These are phyloP conservation scores for Colletotrichum magnum DNA, from an alignment of 2,329 filamentous ascomycete genomes.

Conservation along the genomic window DNA sequence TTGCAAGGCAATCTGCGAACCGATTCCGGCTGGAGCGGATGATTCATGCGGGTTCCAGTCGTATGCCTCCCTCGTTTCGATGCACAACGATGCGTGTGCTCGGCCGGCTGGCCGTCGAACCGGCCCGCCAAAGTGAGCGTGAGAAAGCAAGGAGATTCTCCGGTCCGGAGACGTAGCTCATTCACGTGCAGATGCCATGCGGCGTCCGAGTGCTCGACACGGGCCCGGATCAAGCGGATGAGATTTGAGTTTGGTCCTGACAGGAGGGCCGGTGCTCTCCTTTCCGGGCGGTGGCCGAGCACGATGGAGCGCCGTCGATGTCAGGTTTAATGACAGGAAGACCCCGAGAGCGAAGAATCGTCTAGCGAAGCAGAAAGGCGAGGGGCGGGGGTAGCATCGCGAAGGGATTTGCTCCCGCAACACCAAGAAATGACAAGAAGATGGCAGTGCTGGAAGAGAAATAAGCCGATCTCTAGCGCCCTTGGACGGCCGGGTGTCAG, in stretches of 20 bases:
- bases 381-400: conserved; percentile 1
- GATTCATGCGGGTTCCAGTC: conserved; percentile 1
- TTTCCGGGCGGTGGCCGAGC: conserved; percentile 21
- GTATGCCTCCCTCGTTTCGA: conserved; percentile 3
- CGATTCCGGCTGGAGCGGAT: neutral
- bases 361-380: conserved; percentile 1
- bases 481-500: conserved; percentile 23
- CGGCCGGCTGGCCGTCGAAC: neutral
- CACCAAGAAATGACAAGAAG: conserved; percentile 10
- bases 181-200: conserved; percentile 10
- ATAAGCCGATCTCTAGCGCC: conserved; percentile 28
- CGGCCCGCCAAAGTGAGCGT: conserved; percentile 2
- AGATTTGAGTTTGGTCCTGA: conserved; percentile 12
- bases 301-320: conserved; percentile 14
- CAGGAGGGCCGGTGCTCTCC: conserved; percentile 2
- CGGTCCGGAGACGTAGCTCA: neutral
- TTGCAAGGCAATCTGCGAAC: conserved; percentile 13
- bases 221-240: conserved; percentile 20
- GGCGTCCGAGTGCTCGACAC: conserved; percentile 5
- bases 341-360: neutral
- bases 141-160: conserved; percentile 20
- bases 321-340: conserved; percentile 28
- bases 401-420: neutral
- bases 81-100: conserved; percentile 2
- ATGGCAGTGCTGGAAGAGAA: conserved; percentile 39